phyloP scores from a whole-genome alignment of 441 rosid species.

The Populus hybrid region DNA sequence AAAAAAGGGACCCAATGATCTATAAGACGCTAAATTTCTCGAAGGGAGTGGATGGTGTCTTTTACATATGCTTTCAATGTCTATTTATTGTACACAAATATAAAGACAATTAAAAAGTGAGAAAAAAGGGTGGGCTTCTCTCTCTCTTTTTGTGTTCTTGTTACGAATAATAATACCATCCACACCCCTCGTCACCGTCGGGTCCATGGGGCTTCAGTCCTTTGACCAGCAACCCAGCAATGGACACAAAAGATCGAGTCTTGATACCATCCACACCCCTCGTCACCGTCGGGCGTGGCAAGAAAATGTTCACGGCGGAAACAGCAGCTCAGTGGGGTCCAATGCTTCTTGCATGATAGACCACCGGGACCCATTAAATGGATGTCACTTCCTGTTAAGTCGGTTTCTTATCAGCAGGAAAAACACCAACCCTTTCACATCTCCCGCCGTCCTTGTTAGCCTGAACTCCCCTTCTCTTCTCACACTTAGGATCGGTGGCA shows the following conservation, averaged over 20 bases:
- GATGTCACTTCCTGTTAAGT: conserved; percentile 23
- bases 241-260: not conserved
- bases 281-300: not conserved
- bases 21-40: not conserved
- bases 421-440: not conserved
- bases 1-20: no score
- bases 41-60: not conserved
- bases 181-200: no score
- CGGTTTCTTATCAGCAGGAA: conserved; percentile 19
- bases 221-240: no score
- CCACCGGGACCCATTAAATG: conserved; percentile 29
- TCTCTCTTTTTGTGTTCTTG: not conserved
- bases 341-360: conserved; percentile 22
- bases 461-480: not conserved
- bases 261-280: not conserved
- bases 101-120: not conserved
- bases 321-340: conserved; percentile 17
- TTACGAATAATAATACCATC: not conserved
- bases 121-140: not conserved
- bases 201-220: no score
- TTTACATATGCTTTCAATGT: not conserved
- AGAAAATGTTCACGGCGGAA: not conserved
- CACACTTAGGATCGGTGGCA: no score
- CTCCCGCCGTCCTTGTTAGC: not conserved
- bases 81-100: not conserved